These are phyloP conservation scores for Meyerozyma smithsonii DNA, from an alignment of 1,139 yeast species.

Conservation along the genomic window DNA sequence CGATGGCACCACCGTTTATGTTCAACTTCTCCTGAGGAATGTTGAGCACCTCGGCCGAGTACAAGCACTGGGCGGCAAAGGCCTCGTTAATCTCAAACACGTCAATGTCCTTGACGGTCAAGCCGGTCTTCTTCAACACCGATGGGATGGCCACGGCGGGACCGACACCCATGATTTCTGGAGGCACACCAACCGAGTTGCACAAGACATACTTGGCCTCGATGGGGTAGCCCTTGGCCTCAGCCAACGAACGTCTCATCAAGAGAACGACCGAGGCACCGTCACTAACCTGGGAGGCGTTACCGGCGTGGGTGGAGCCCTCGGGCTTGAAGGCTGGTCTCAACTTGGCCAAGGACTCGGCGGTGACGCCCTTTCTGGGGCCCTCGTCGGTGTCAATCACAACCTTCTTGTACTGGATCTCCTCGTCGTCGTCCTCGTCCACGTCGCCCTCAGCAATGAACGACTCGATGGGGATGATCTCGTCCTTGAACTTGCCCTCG, in stretches of 20 bases:
- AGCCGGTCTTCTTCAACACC: slow-evolving; percentile 21
- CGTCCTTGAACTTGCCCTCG: slow-evolving; percentile 31
- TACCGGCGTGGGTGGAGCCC: slow-evolving; percentile 40
- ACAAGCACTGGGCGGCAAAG: slow-evolving; percentile 36
- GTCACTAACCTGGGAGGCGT: slow-evolving; percentile 39
- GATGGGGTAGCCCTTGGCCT: slow-evolving; percentile 28
- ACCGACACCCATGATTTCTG: slow-evolving; percentile 37
- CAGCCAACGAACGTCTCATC: slow-evolving; percentile 32
- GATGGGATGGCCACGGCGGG: slow-evolving; percentile 36
- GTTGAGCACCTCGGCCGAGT: slow-evolving; percentile 27
- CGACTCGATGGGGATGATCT: slow-evolving; percentile 31
- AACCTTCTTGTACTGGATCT: neutral
- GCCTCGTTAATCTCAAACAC: slow-evolving; percentile 39
- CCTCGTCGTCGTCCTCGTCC: slow-evolving; percentile 13
- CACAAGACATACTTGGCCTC: slow-evolving; percentile 39
- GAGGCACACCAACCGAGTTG: slow-evolving; percentile 32
- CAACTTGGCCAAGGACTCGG: slow-evolving; percentile 24
- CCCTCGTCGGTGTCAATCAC: slow-evolving; percentile 27
- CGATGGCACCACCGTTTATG: slow-evolving; percentile 41
- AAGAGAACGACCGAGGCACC: slow-evolving; percentile 40
- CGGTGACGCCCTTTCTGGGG: slow-evolving; percentile 22
- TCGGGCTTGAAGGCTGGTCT: slow-evolving; percentile 31
- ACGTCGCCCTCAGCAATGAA: slow-evolving; percentile 21
- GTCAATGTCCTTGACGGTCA: slow-evolving; percentile 26
- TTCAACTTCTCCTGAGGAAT: slow-evolving; percentile 29